Evolutionary conservation across 352 stramenopile genomes (phyloP), one percentile per base, ranked within the genome.

Genomic region (Pythium pectinolyticum): DNA sequence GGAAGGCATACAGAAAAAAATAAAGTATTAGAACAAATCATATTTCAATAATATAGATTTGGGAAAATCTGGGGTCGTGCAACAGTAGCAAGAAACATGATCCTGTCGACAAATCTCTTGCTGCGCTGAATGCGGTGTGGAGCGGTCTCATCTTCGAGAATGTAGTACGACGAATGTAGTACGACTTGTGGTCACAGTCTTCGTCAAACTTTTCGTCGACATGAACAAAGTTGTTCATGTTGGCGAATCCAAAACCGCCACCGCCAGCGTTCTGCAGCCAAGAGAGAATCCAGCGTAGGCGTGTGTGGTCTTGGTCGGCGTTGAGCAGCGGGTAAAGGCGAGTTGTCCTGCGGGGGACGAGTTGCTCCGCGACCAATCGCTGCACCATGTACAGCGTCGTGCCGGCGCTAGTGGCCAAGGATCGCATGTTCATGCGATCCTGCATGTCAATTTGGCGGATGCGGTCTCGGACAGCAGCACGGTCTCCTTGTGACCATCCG

Each of bases 201-300:
- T 65, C 43, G 25, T 66, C 56, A 34, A 70, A 66, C 30, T 70
- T 70, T 31, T 70, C 57, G 35, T 66, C 48, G 39, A 70, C 25
- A 62, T 70, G 63, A 31, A 70, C 63, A 28, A 61, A 52, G 43
- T 66, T 55, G 47, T 54, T 49, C 39, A 70, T 49, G 35, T 58
- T 46, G 47, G 47, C 53, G 45, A 68, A 68, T 15, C 37, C 28
- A 62, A 54, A 32, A 24, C 51, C 32, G 19, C 40, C 46, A 27
- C 59, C 39, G 9, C 19, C 17, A 5, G 40, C 40, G 14, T 58
- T 14, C 24, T 53, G 12, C 39, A 67, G 41, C 39, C 45, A 61
- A 9, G 46, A 52, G 27, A 67, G 50, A 7, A 51, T 46, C 60
- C 60, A 67, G 2, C 35, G 47, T 9, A 67, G 20, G 5, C 60